These are phyloP conservation scores for Oehlia diaphana DNA, from an alignment of 192 early-diverging fungal species.

Conservation along the genomic window DNA sequence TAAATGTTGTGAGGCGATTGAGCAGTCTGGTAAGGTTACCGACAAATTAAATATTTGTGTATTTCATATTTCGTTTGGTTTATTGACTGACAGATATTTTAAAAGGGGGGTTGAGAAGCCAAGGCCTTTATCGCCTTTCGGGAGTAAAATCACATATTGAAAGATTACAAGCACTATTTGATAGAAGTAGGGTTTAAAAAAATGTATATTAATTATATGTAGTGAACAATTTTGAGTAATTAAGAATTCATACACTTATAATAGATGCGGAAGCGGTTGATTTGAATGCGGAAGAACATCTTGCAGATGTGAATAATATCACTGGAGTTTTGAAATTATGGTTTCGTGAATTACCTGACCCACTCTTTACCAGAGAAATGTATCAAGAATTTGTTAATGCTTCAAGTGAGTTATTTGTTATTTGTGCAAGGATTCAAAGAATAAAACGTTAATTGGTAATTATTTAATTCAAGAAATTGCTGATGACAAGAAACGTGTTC, in stretches of 20 bases:
- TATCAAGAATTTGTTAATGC: constrained; percentile 73
- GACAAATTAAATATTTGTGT: not conserved
- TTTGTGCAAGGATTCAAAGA: not conserved
- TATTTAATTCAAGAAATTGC: constrained; percentile 48
- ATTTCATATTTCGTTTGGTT: not conserved
- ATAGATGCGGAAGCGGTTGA: constrained; percentile 66
- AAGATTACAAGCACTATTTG: constrained; percentile 69
- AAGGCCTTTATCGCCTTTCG: constrained; percentile 89
- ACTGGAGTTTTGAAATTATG: constrained; percentile 89
- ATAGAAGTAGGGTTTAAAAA: constrained; percentile 54
- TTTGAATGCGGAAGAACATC: constrained; percentile 58
- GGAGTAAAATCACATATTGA: constrained; percentile 77
- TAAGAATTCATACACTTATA: not conserved
- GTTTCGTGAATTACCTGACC: constrained; percentile 93
- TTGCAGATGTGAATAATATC: constrained; percentile 79
- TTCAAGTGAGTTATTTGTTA: constrained; percentile 53
- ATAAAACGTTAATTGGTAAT: not conserved
- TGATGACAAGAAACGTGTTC: constrained; percentile 61
- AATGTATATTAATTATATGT: constrained; percentile 3
- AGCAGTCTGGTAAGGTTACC: constrained; percentile 55
- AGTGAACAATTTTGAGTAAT: no score
- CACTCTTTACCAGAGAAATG: constrained; percentile 68
- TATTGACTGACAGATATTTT: not conserved
- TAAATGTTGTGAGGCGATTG: constrained; percentile 82
- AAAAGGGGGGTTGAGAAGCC: constrained; percentile 58